Conservation (phyloP, 2,329 filamentous ascomycete species). For the Phaeosphaeria sp. region DNA sequence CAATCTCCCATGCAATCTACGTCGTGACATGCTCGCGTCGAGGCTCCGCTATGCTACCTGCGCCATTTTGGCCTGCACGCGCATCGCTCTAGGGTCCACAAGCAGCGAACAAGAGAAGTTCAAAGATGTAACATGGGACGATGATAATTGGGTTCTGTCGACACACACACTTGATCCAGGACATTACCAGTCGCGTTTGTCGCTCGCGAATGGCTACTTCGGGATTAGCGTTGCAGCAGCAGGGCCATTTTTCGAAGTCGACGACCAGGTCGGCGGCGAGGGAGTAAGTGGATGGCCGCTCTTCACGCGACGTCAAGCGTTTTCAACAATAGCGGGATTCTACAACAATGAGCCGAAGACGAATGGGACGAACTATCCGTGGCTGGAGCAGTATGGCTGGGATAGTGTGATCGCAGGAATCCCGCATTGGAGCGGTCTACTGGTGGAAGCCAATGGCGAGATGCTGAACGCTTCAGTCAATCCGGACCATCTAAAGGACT, state of each 20-base stretch:
- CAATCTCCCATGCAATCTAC: background rate
- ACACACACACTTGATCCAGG: constrained; percentile 63
- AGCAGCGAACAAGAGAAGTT: constrained; percentile 33
- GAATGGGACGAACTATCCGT: constrained; percentile 69
- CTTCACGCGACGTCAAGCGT: constrained; percentile 67
- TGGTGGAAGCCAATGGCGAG: constrained; percentile 61
- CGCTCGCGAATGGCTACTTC: constrained; percentile 64
- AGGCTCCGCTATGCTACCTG: constrained; percentile 8
- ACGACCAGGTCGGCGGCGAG: constrained; percentile 57
- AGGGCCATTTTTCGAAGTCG: constrained; percentile 68
- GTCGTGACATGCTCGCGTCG: background rate
- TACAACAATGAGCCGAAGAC: constrained; percentile 66
- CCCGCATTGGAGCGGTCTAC: constrained; percentile 70
- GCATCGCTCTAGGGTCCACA: constrained; percentile 10
- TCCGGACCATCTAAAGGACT: constrained; percentile 64
- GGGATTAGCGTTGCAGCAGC: constrained; percentile 69
- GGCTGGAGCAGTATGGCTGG: constrained; percentile 72
- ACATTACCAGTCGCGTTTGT: constrained; percentile 65
- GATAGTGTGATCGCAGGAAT: constrained; percentile 75
- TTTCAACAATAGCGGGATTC: constrained; percentile 72
- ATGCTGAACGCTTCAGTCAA: constrained; percentile 68
- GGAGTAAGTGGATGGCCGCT: constrained; percentile 72
- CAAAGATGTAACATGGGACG: constrained; percentile 63
- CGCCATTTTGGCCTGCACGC: constrained; percentile 15
- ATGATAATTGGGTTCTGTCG: constrained; percentile 62